A percentile compares a stretch with the other conserved stretches of the same genome.
Evolutionary conservation across 2,329 filamentous ascomycete species (phyloP).

Genomic region (Phaeophleospora eucalypticola): DNA sequence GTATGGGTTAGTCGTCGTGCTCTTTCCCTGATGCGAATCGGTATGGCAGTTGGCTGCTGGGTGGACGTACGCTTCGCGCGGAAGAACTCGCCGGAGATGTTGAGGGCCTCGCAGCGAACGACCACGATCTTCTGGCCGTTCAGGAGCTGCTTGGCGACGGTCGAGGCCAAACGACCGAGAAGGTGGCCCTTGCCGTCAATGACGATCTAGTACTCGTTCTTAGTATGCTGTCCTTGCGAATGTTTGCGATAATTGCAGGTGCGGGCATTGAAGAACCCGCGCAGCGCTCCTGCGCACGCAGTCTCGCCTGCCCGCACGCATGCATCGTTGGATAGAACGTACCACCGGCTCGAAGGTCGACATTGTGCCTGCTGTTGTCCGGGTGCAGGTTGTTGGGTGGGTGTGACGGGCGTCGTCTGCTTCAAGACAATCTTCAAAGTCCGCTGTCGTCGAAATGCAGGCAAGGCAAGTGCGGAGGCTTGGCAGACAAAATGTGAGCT

Average conservation of each 20-base stretch:
- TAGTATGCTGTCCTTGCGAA: conserved; percentile 8
- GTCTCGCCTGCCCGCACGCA: conserved; percentile 1
- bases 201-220: conserved; percentile 64
- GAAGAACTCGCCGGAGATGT: conserved; percentile 99
- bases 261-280: not conserved
- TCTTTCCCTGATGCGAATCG: not conserved
- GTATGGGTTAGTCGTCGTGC: conserved; percentile 9
- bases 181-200: conserved; percentile 99
- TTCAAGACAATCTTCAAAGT: not conserved
- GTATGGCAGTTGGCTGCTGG: conserved; percentile 10
- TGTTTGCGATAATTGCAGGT: not conserved
- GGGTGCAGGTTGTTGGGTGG: conserved; percentile 7
- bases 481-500: not conserved
- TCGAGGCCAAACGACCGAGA: conserved; percentile 96
- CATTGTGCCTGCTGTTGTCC: conserved; percentile 47
- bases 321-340: conserved; percentile 37
- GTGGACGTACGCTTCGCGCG: conserved; percentile 93
- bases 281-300: not conserved
- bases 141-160: conserved; percentile 98
- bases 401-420: conserved; percentile 1
- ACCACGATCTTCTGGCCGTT: conserved; percentile 99
- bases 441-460: not conserved
- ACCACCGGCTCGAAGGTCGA: conserved; percentile 64
- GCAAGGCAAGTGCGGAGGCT: not conserved
- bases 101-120: conserved; percentile 97